phyloP scores from a whole-genome alignment of 768 basidiomycete genomes.

The Agaricus sinodeliciosus region DNA sequence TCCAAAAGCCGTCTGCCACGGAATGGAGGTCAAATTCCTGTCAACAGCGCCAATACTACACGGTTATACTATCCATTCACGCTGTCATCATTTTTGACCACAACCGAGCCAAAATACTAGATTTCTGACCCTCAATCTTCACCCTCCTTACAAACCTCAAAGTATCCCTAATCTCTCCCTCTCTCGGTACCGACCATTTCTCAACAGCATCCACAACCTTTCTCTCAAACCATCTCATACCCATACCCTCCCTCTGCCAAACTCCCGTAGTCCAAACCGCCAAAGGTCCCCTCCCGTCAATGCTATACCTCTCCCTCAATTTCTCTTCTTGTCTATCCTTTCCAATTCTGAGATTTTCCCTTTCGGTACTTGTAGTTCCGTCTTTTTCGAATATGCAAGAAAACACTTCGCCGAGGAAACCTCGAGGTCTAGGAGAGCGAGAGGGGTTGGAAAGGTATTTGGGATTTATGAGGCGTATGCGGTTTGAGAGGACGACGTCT shows the following conservation, averaged over 20 bases:
- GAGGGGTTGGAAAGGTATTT: conserved; percentile 9
- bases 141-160: conserved; percentile 23
- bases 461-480: conserved; percentile 36
- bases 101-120: background rate
- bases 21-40: too few species aligned
- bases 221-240: conserved; percentile 56
- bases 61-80: background rate
- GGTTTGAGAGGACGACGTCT: conserved; percentile 81
- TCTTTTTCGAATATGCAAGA: conserved; percentile 21
- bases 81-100: background rate
- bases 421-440: conserved; percentile 3
- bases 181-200: conserved; percentile 29
- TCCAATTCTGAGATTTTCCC: conserved; percentile 11
- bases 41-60: background rate
- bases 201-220: conserved; percentile 39
- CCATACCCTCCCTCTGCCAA: conserved; percentile 59
- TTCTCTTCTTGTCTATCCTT: background rate
- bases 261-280: conserved; percentile 67
- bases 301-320: conserved; percentile 1
- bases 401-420: conserved; percentile 11
- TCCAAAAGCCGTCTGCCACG: too few species aligned
- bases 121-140: background rate
- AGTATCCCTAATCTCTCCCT: conserved; percentile 17
- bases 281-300: conserved; percentile 38
- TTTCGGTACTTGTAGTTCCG: conserved; percentile 21